Evolutionary conservation across 179 eudicot species (phyloP), one percentile per base, ranked within the genome.

Genomic region (Amaranthus tricolor): DNA sequence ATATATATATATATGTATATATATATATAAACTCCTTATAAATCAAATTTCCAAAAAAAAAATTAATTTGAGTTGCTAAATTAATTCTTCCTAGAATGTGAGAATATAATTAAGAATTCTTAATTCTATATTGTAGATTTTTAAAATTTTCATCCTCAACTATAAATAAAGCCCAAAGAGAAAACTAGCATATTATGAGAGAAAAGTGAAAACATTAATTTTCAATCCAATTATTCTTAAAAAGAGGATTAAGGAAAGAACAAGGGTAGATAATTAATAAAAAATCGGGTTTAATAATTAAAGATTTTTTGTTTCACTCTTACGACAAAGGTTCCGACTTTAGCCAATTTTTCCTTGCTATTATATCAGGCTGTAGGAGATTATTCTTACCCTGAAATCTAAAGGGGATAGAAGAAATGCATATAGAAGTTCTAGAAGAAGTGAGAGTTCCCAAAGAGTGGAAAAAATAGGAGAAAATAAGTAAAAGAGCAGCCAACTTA

Each of bases 361-460:
- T n/a, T 2, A 0, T 31, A 31, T 31, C 40, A 31, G 40, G 0
- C 40, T 1, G 4, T 31, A 47, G 59, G 48, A 71, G 74, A 58
- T 21, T 24, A 14, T 71, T 9, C 17, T 57, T 16, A 73, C 68
- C 15, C 15, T 40, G 24, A 45, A 73, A 73, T 44, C 62, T 43
- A 75, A 51, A n/a, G n/a, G 44, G 70, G 47, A 47, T 6, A 24
- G 58, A 66, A 66, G 40, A 48, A 20, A 16, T 47, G 17, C n/a
- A 5, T 7, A 43, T 9, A 21, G 62, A 76, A 66, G 72, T 72
- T 78, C 31, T 77, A 73, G 73, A 77, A 78, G 73, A 78, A 59
- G 43, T 66, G 71, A 51, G 62, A 60, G 55, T 72, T 72, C 73
- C 81, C 62, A 78, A 76, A 78, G 68, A 60, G 31, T 60, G 50